Percentiles rank a stretch among this genome's conserved stretches.
Evolutionary conservation across 1,139 yeast species (phyloP).

Genomic region (Pichia kudriavzevii): DNA sequence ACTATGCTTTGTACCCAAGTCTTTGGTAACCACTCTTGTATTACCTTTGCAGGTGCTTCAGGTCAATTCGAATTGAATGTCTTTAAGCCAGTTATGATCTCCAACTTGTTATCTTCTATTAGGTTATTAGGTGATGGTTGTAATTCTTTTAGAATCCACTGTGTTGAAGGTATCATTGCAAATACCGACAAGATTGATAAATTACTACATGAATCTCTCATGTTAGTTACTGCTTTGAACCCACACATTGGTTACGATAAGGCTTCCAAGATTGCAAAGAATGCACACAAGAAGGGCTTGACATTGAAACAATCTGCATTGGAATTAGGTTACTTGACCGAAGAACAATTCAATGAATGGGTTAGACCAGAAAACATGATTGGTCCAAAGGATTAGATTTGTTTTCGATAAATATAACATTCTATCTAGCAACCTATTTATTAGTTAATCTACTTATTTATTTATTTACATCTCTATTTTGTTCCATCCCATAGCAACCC

Average conservation of each 20-base stretch:
- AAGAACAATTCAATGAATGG: slow-evolving; percentile 89
- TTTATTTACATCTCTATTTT: slow-evolving; percentile 1
- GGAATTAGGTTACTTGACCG: slow-evolving; percentile 76
- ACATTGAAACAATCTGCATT: slow-evolving; percentile 92
- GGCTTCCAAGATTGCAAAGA: slow-evolving; percentile 96
- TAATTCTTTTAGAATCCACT: slow-evolving; percentile 82
- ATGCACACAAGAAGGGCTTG: slow-evolving; percentile 96
- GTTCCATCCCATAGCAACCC: background rate
- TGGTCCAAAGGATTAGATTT: slow-evolving; percentile 56
- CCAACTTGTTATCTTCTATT: slow-evolving; percentile 80
- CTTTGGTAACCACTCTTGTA: slow-evolving; percentile 90
- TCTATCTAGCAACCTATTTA: too few species aligned
- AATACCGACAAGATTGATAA: slow-evolving; percentile 81
- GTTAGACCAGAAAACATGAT: slow-evolving; percentile 97
- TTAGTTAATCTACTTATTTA: slow-evolving; percentile 2
- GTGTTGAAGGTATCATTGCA: slow-evolving; percentile 92
- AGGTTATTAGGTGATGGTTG: slow-evolving; percentile 86
- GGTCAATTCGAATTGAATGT: slow-evolving; percentile 98
- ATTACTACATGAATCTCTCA: slow-evolving; percentile 84
- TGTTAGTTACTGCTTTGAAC: slow-evolving; percentile 97
- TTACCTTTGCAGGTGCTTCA: slow-evolving; percentile 95
- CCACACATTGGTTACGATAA: slow-evolving; percentile 97
- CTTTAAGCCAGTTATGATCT: slow-evolving; percentile 91
- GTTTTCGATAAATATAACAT: too few species aligned
- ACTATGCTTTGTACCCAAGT: slow-evolving; percentile 98